Conservation (phyloP, 2,329 filamentous ascomycete genomes). For the Eurotiales sp. region DNA sequence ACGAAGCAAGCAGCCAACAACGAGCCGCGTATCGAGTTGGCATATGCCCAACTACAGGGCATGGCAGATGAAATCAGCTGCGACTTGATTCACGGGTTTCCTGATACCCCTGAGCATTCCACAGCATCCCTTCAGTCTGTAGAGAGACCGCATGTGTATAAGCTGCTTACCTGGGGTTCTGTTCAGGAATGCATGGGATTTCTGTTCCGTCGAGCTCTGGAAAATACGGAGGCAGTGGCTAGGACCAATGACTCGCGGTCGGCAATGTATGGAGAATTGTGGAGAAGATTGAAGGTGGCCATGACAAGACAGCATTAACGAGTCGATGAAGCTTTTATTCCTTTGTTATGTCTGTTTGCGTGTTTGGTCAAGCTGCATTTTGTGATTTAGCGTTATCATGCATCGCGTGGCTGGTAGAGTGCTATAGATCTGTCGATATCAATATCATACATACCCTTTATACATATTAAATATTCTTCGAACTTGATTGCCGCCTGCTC, state of each 20-base stretch:
- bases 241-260: conserved; percentile 46
- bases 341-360: neutral
- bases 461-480: no score
- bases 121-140: conserved; percentile 21
- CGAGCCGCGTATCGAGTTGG: conserved; percentile 43
- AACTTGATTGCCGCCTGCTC: no score
- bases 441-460: no score
- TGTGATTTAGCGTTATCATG: neutral
- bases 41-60: conserved; percentile 80
- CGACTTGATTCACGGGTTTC: conserved; percentile 47
- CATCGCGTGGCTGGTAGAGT: neutral
- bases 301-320: neutral
- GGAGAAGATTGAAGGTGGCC: conserved; percentile 23
- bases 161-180: conserved; percentile 58
- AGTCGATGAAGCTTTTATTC: neutral
- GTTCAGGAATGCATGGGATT: conserved; percentile 60
- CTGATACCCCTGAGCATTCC: conserved; percentile 11
- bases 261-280: conserved; percentile 34
- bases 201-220: conserved; percentile 62
- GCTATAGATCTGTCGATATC: no score
- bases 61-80: conserved; percentile 92
- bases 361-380: neutral
- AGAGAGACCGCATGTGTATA: conserved; percentile 50
- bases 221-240: conserved; percentile 64
- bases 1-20: conserved; percentile 46